A percentile compares a stretch with the other conserved stretches of the same genome.
Evolutionary conservation across 176 grass and related monocot genomes (phyloP).

Genomic region (Phoenix dactylifera): DNA sequence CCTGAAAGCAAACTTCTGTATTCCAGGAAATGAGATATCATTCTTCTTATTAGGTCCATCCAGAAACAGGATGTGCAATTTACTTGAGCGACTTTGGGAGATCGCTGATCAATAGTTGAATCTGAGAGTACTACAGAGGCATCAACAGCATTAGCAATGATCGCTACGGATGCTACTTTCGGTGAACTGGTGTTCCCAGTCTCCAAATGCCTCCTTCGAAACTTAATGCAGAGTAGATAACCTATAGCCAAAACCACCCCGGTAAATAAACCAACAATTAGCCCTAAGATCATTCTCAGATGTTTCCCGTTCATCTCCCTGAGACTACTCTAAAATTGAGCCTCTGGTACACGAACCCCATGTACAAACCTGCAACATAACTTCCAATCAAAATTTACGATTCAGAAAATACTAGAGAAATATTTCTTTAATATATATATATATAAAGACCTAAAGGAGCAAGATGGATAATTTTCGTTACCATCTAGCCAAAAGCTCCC

Average conservation of each 20-base stretch:
- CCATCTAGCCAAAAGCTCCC: too few species aligned
- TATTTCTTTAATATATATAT: too few species aligned
- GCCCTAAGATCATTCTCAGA: constrained; percentile 50
- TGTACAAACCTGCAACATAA: too few species aligned
- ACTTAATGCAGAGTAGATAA: constrained; percentile 56
- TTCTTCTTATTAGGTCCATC: constrained; percentile 51
- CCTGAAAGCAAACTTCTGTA: constrained; percentile 90
- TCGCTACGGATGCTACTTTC: constrained; percentile 48
- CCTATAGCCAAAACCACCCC: constrained; percentile 61
- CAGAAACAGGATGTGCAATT: constrained; percentile 25
- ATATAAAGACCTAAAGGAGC: too few species aligned
- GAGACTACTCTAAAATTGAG: background rate
- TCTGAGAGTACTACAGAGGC: constrained; percentile 36
- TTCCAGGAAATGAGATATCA: constrained; percentile 63
- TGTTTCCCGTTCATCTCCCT: constrained; percentile 29
- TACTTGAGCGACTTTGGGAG: constrained; percentile 34
- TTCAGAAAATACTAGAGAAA: too few species aligned
- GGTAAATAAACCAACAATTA: constrained; percentile 53
- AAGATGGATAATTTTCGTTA: too few species aligned
- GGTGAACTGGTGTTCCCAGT: constrained; percentile 66
- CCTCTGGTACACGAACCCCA: too few species aligned
- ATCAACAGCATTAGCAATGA: constrained; percentile 44
- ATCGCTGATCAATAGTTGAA: constrained; percentile 51
- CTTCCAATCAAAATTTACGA: too few species aligned
- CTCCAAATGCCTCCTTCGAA: constrained; percentile 34